Base-by-base conservation (phyloP, 179 eudicot genomes). In the Silene noctiflora region DNA sequence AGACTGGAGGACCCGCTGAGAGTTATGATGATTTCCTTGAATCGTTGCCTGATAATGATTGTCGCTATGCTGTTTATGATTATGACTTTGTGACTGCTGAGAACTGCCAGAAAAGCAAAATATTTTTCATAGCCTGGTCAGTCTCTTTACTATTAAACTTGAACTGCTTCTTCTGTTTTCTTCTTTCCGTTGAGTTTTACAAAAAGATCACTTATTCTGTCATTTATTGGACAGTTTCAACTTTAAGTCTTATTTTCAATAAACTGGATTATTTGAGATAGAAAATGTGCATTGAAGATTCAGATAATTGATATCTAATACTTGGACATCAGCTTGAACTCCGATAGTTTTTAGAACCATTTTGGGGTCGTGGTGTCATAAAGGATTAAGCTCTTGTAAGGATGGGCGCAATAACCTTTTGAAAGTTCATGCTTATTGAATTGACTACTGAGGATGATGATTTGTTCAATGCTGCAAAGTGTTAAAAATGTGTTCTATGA, bases 21-120 rank as follows among this genome's bases (percentile, higher is more conserved):
- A 87, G 80, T 69, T 88, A 90, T 77, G 94, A 90, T 56, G 91
- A 90, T 75, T 90, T 90, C 78, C 86, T 87, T 75, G 89, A 85
- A 60, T 83, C 94, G 51, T 70, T 90, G 80, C 94, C 94, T 80
- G 94, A 90, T 77, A 90, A 84, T 35, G 94, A 90, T 78, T 90
- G 94, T 72, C 86, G 94, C 74, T 90, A 90, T 71, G 94, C 91
- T 21, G 84, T 90, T 33, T 90, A 86, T 79, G 94, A 90, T 79
- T 90, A 73, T 64, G 91, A 88, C 81, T 90, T 81, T 85, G 90
- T 90, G 79, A 90, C 90, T 55, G 83, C 90, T 67, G 94, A 88
- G 78, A 90, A 90, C 79, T 88, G 91, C 82, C 90, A 87, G 70
- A 88, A 89, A 88, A 89, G 90, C 90, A 89, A 89, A 81, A 89